A percentile compares a stretch with the other conserved stretches of the same genome.
phyloP scores from a whole-genome alignment of 768 basidiomycete species.

The Russula lepida region DNA sequence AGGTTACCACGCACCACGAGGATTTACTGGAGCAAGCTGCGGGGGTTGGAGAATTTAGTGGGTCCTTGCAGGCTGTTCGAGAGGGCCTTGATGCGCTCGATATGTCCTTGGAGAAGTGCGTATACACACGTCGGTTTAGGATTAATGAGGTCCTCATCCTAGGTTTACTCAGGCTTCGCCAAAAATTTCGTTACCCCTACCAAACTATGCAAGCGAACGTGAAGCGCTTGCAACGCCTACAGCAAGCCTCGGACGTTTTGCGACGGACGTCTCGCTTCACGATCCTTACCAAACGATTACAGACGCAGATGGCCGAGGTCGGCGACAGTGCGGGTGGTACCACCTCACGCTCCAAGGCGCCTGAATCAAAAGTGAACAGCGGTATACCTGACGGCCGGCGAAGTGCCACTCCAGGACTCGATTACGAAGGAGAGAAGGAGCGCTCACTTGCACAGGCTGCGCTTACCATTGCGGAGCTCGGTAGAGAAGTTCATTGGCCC shows the following conservation, averaged over 20 bases:
- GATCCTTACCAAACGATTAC: conserved; percentile 70
- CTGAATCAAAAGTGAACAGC: conserved; percentile 17
- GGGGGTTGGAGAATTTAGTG: conserved; percentile 59
- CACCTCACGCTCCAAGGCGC: conserved; percentile 1
- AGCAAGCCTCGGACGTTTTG: conserved; percentile 76
- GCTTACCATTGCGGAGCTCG: conserved; percentile 85
- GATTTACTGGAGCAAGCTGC: conserved; percentile 77
- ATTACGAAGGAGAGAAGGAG: conserved; percentile 72
- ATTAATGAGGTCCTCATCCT: not conserved
- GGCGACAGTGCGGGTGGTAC: conserved; percentile 18
- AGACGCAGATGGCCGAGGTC: conserved; percentile 78
- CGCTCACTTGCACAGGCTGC: conserved; percentile 88
- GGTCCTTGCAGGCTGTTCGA: conserved; percentile 57
- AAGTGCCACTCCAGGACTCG: conserved; percentile 24
- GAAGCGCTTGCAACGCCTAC: conserved; percentile 63
- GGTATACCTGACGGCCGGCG: conserved; percentile 11
- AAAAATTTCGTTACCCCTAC: conserved; percentile 82
- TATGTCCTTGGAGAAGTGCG: conserved; percentile 67
- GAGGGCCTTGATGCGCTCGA: conserved; percentile 68
- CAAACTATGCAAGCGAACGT: conserved; percentile 65
- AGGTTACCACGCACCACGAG: conserved; percentile 83
- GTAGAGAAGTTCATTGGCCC: conserved; percentile 36
- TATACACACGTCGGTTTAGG: not conserved
- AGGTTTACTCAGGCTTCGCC: conserved; percentile 49
- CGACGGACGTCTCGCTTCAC: conserved; percentile 81